Conservation (phyloP, 2,329 filamentous ascomycete species). For the Monosporascus sp. region DNA sequence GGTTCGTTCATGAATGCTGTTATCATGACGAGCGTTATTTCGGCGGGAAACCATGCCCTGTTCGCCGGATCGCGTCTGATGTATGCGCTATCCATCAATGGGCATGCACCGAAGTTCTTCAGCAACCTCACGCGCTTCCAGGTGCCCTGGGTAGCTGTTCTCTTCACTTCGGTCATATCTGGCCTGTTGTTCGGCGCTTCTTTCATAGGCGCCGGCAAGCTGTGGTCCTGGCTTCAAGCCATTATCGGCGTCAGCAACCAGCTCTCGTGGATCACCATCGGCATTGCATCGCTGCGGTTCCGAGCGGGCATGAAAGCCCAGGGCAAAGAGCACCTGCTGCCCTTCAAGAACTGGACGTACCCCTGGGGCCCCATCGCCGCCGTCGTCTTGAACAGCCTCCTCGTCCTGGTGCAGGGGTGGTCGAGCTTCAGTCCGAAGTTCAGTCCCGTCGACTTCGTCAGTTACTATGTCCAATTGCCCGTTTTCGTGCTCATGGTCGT, state of each 20-base stretch:
- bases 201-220: conserved; percentile 58
- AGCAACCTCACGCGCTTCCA: conserved; percentile 41
- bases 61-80: conserved; percentile 52
- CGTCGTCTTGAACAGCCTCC: conserved; percentile 50
- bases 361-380: conserved; percentile 54
- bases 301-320: conserved; percentile 51
- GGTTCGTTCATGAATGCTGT: conserved; percentile 57
- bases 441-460: conserved; percentile 54
- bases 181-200: conserved; percentile 60
- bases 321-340: conserved; percentile 54
- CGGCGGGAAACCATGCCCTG: conserved; percentile 53
- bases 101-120: conserved; percentile 52
- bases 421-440: conserved; percentile 56
- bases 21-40: conserved; percentile 53
- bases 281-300: conserved; percentile 61
- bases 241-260: conserved; percentile 65
- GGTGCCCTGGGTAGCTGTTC: conserved; percentile 48
- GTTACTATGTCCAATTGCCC: conserved; percentile 57
- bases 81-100: conserved; percentile 49
- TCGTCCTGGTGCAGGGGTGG: conserved; percentile 61
- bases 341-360: conserved; percentile 64
- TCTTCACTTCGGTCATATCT: conserved; percentile 47
- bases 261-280: conserved; percentile 60
- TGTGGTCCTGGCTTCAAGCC: conserved; percentile 64
- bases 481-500: conserved; percentile 52